phyloP scores from a whole-genome alignment of 805 yeast species.

The Lachancea cidri region DNA sequence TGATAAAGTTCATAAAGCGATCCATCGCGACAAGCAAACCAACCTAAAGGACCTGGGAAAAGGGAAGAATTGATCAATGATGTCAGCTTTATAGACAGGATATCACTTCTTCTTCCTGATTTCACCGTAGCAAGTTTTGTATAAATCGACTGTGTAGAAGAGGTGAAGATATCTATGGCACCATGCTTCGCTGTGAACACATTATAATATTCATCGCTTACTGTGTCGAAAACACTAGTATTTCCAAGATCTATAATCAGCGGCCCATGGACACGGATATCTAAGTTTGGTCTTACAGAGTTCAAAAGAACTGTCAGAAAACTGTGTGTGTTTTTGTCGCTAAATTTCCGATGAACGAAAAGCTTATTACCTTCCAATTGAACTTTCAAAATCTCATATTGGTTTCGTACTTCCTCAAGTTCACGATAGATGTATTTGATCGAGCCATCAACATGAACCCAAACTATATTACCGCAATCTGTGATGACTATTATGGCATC shows the following conservation, averaged over 20 bases:
- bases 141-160: neutral
- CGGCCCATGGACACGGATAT: neutral
- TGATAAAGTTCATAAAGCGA: neutral
- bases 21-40: slow-evolving; percentile 6
- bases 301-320: neutral
- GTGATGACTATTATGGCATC: slow-evolving; percentile 1
- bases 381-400: neutral
- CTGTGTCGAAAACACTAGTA: neutral
- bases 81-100: neutral
- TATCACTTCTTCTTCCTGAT: neutral
- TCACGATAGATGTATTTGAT: neutral
- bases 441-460: neutral
- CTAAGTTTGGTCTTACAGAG: neutral
- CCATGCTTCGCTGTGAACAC: neutral
- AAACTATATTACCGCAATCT: neutral
- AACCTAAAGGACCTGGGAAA: neutral
- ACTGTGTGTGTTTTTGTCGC: neutral
- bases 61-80: too few species aligned
- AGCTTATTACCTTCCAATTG: neutral
- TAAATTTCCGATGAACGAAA: neutral
- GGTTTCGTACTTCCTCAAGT: neutral
- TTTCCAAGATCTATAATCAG: neutral
- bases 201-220: neutral
- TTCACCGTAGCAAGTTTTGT: neutral
- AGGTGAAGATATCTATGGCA: neutral